A percentile compares a stretch with the other conserved stretches of the same genome.
phyloP scores from a whole-genome alignment of 2,329 filamentous ascomycete species.

The Didymosphaeria variabile region DNA sequence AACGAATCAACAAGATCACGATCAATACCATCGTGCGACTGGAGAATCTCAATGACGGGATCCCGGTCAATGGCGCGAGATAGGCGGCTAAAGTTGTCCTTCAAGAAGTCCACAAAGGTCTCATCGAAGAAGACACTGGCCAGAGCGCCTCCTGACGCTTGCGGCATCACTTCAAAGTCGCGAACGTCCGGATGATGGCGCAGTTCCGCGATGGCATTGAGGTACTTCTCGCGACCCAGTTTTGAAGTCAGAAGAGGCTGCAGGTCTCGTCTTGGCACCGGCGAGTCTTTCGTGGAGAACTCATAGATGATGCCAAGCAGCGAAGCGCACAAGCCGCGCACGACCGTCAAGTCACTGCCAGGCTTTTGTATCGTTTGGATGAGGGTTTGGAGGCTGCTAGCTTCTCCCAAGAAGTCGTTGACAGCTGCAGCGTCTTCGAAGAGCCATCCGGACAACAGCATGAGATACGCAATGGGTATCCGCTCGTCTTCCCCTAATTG shows the following conservation, averaged over 20 bases:
- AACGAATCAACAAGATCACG: constrained; percentile 89
- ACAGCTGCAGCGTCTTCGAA: constrained; percentile 92
- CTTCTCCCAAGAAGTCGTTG: constrained; percentile 91
- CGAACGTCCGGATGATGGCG: constrained; percentile 80
- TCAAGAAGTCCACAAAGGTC: constrained; percentile 90
- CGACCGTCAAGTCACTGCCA: constrained; percentile 66
- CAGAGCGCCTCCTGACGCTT: constrained; percentile 65
- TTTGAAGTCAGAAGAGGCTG: constrained; percentile 79
- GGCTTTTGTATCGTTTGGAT: constrained; percentile 73
- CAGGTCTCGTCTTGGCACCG: constrained; percentile 81
- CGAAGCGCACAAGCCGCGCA: constrained; percentile 84
- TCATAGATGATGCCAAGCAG: constrained; percentile 91
- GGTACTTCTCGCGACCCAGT: constrained; percentile 86
- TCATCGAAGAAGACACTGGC: constrained; percentile 87
- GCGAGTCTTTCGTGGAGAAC: constrained; percentile 97
- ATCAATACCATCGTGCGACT: constrained; percentile 91
- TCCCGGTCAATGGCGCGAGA: constrained; percentile 88
- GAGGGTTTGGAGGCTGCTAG: constrained; percentile 87
- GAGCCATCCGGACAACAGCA: constrained; percentile 87
- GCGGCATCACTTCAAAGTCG: constrained; percentile 87
- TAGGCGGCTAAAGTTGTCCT: constrained; percentile 91
- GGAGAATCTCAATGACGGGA: constrained; percentile 83
- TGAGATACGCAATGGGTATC: constrained; percentile 84
- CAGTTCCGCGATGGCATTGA: constrained; percentile 80
- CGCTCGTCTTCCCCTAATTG: constrained; percentile 80